A percentile compares a stretch with the other conserved stretches of the same genome.
Conservation (phyloP, 768 basidiomycete genomes). For the Pisolithus marmoratus region DNA sequence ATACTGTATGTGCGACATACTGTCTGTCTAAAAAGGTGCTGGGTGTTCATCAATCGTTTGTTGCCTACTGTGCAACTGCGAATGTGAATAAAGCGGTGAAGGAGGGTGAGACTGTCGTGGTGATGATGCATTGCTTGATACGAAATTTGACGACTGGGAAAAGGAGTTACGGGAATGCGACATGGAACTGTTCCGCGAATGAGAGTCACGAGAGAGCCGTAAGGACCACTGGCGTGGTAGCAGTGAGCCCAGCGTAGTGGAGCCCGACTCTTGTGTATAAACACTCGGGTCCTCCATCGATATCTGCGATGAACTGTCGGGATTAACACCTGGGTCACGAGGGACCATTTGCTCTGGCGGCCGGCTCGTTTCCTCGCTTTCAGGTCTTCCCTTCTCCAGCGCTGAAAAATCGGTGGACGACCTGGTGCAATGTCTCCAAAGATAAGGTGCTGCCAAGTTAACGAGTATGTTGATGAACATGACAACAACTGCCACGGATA, state of each 20-base stretch:
- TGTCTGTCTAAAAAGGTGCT: too few species aligned
- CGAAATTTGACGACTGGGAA: constrained; percentile 5
- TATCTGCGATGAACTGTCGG: constrained; percentile 29
- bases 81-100: constrained; percentile 23
- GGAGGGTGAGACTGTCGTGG: constrained; percentile 27
- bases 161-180: constrained; percentile 30
- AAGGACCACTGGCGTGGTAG: constrained; percentile 29
- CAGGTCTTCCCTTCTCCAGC: constrained; percentile 25
- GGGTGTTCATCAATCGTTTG: constrained; percentile 28
- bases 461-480: constrained; percentile 62
- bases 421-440: constrained; percentile 16
- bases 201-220: constrained; percentile 22
- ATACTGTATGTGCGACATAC: too few species aligned
- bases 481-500: constrained; percentile 63
- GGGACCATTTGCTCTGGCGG: constrained; percentile 42
- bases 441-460: constrained; percentile 37
- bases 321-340: constrained; percentile 37
- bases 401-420: constrained; percentile 11
- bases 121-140: constrained; percentile 22
- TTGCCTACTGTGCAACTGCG: constrained; percentile 24
- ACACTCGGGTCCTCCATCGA: constrained; percentile 17
- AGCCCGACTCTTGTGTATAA: constrained; percentile 30
- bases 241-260: constrained; percentile 30
- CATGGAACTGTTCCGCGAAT: constrained; percentile 18
- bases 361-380: constrained; percentile 23